These are phyloP conservation scores for Phytophthora nicotianae DNA, from an alignment of 352 stramenopile genomes.

Conservation along the genomic window DNA sequence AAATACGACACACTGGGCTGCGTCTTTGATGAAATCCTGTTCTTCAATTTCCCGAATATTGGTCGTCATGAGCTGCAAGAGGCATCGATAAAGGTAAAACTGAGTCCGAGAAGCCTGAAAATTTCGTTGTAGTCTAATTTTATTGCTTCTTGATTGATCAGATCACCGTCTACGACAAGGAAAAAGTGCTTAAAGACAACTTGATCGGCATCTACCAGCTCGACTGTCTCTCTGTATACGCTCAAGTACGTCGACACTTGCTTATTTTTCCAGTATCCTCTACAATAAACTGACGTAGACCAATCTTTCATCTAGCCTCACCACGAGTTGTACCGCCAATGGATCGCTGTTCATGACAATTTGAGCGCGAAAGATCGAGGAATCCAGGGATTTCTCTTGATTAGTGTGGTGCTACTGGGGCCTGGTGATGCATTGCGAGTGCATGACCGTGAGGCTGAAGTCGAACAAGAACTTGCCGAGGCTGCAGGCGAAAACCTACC, in stretches of 20 bases:
- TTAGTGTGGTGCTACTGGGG: conserved; percentile 73
- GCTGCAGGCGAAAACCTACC: conserved; percentile 10
- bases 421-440: conserved; percentile 70
- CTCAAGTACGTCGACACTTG: conserved; percentile 43
- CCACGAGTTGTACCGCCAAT: conserved; percentile 90
- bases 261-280: neutral
- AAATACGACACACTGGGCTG: conserved; percentile 82
- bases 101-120: neutral
- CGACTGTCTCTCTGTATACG: conserved; percentile 79
- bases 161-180: conserved; percentile 79
- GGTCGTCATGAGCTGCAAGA: conserved; percentile 67
- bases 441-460: conserved; percentile 72
- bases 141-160: conserved; percentile 11
- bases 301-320: conserved; percentile 44
- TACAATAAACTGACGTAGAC: neutral
- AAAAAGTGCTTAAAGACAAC: conserved; percentile 72
- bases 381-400: conserved; percentile 81
- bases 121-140: neutral
- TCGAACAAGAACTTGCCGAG: conserved; percentile 55
- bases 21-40: conserved; percentile 92
- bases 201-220: conserved; percentile 89
- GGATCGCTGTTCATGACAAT: conserved; percentile 91
- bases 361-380: conserved; percentile 81
- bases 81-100: conserved; percentile 66
- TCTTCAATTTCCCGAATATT: conserved; percentile 91